Evolutionary conservation across 495 filamentous ascomycete genomes (phyloP).

Genomic region (Lepidopterella palustris): DNA sequence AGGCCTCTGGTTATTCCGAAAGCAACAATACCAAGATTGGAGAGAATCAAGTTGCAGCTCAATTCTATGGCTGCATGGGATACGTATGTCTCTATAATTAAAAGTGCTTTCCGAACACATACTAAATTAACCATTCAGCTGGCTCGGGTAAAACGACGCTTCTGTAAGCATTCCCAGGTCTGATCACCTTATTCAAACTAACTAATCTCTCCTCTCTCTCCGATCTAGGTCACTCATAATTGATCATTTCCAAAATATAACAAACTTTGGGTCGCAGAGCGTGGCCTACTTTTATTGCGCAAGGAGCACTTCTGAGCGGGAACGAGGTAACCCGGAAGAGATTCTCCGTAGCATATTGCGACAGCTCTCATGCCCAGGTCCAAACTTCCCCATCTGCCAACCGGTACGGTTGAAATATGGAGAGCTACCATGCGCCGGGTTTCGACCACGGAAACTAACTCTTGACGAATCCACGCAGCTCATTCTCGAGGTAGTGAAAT

Average conservation of each 20-base stretch:
- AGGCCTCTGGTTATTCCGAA: slow-evolving; percentile 17
- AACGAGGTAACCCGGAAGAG: neutral
- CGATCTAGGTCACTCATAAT: neutral
- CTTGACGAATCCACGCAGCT: neutral
- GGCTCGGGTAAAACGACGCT: slow-evolving; percentile 29
- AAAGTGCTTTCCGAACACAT: neutral
- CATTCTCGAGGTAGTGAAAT: slow-evolving; percentile 1
- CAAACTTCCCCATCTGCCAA: neutral
- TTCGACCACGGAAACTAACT: neutral
- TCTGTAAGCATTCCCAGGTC: slow-evolving; percentile 5
- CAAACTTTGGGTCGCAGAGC: neutral
- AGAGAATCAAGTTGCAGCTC: slow-evolving; percentile 18
- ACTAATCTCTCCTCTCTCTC: neutral
- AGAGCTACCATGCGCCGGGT: neutral
- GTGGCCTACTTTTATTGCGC: slow-evolving; percentile 14
- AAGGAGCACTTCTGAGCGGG: neutral
- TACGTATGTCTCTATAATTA: slow-evolving; percentile 11
- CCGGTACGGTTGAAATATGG: neutral
- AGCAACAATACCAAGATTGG: slow-evolving; percentile 14
- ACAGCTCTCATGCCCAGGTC: neutral
- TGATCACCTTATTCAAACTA: slow-evolving; percentile 5
- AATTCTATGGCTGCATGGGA: slow-evolving; percentile 29
- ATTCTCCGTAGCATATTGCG: neutral
- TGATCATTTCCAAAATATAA: neutral
- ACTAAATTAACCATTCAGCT: neutral